Conservation (phyloP, 345 rosid genomes). For the Populus euphratica region DNA sequence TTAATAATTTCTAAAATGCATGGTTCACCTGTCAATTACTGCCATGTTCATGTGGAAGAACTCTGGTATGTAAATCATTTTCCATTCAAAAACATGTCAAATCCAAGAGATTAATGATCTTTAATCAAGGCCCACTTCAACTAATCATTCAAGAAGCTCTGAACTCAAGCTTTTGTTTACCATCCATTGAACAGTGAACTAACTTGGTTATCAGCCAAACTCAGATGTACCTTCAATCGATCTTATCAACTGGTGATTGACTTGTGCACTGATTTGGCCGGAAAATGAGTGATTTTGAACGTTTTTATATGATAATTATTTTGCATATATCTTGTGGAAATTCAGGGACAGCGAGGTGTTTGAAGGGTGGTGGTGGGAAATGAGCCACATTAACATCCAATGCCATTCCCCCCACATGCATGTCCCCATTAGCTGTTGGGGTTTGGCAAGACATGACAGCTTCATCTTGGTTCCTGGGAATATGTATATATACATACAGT, state of each 20-base stretch:
- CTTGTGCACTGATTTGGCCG: background rate
- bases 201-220: background rate
- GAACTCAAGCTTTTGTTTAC: background rate
- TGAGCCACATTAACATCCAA: conserved; percentile 21
- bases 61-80: no score
- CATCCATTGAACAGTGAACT: background rate
- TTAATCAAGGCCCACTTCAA: background rate
- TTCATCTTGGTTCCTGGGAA: no score
- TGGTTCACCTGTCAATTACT: background rate
- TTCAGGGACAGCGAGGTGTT: background rate
- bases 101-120: background rate
- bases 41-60: no score
- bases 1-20: background rate
- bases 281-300: background rate
- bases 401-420: conserved; percentile 23
- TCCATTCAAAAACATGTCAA: background rate
- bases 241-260: background rate
- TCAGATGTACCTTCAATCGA: background rate
- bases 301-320: no score
- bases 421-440: conserved; percentile 29
- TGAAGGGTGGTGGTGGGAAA: conserved; percentile 21
- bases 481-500: no score
- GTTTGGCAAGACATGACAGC: conserved; percentile 12
- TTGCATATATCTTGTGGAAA: background rate
- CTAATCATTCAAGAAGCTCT: background rate